Evolutionary conservation across 305 asterid species (phyloP).

Genomic region (Fraxinus nigra): DNA sequence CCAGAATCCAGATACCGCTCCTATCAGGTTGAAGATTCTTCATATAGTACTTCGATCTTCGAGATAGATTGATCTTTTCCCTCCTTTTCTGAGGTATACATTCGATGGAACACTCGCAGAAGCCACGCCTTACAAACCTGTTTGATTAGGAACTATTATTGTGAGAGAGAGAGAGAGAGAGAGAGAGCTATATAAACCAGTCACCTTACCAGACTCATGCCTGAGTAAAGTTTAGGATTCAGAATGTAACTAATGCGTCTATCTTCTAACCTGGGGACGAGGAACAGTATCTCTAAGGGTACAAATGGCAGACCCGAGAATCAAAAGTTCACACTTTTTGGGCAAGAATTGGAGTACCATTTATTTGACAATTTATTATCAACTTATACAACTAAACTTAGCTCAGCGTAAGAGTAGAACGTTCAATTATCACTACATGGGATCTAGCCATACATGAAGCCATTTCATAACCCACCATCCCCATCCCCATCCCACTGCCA

Average conservation of each 20-base stretch:
- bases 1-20: conserved; percentile 62
- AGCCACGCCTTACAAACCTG: conserved; percentile 97
- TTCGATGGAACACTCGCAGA: conserved; percentile 70
- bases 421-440: not conserved
- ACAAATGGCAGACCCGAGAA: not conserved
- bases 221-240: not conserved
- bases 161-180: not conserved
- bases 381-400: not conserved
- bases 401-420: not conserved
- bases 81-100: conserved; percentile 68
- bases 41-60: conserved; percentile 81
- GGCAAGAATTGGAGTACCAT: not conserved
- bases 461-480: not conserved
- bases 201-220: not conserved
- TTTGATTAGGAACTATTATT: not conserved
- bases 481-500: not conserved
- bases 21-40: conserved; percentile 70
- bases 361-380: not conserved
- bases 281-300: not conserved
- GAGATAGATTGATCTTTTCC: conserved; percentile 68
- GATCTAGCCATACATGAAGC: not conserved
- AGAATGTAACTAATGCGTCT: not conserved
- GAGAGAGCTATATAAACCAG: not conserved
- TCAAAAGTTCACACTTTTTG: not conserved
- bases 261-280: not conserved